Conservation (phyloP, 768 basidiomycete genomes). For the Calocera cornea region DNA sequence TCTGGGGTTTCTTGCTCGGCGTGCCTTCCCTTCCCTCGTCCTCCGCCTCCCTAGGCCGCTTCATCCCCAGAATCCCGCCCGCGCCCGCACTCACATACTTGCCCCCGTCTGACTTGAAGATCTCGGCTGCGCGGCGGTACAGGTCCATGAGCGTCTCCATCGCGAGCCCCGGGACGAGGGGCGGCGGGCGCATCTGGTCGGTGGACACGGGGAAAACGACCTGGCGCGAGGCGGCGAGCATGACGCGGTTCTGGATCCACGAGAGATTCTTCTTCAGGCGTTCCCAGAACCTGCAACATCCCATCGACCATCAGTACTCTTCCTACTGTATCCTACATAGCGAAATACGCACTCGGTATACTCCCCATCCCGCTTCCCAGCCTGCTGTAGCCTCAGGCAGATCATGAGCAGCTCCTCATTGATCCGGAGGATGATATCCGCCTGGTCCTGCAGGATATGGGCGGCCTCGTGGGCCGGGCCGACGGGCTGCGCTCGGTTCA, state of each 20-base stretch:
- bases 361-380: background rate
- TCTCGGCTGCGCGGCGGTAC: background rate
- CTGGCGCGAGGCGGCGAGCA: background rate
- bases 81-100: background rate
- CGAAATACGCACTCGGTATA: background rate
- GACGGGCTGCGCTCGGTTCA: background rate
- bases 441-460: background rate
- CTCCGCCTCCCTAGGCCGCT: background rate
- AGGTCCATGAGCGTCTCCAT: background rate
- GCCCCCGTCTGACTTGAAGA: background rate
- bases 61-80: background rate
- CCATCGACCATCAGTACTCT: background rate
- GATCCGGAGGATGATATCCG: background rate
- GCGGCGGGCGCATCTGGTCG: background rate
- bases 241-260: slow-evolving; percentile 1
- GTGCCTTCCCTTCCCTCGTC: background rate
- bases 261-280: background rate
- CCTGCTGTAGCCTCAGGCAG: background rate
- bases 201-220: background rate
- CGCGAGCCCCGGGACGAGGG: background rate
- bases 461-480: background rate
- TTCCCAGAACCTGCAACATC: slow-evolving; percentile 1
- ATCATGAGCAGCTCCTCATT: slow-evolving; percentile 1
- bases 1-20: background rate
- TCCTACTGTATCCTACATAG: background rate